Base-by-base conservation (phyloP, 139 green algal species). In the Auxenochlorella pyrenoidosa region DNA sequence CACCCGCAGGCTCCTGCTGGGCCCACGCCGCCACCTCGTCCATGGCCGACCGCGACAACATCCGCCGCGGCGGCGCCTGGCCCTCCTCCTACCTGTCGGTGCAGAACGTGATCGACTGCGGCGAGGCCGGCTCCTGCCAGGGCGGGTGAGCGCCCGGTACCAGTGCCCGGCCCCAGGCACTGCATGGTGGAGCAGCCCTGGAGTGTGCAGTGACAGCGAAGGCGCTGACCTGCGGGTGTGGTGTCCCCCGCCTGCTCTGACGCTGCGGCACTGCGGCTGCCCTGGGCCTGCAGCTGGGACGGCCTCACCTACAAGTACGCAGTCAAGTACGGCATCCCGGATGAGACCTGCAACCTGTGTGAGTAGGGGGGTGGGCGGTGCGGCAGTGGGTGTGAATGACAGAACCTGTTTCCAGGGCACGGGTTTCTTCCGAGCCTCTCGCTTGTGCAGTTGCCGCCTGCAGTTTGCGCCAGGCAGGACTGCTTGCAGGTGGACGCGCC, bases 291-390 rank as follows among this genome's bases (percentile, higher is more conserved):
- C 54, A 63, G 91, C 40, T 94, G 89, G 90, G 91, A 94, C 75
- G 71, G 84, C 58, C 54, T 59, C 21, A 93, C 95, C 2, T 96
- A 95, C 76, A 81, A 88, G 75, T 96, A 97, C 65, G 94, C 93
- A 1, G 88, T 87, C 22, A 79, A 86, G 38, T 51, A 90, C 6
- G 94, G 95, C n/a, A 94, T 98, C 44, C 94, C 94, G 41, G 93
- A 96, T 65, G 96, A 99, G 83, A 97, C 94, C 12, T 99, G 97
- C 95, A 96, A 97, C 91, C 92, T 93, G 8, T 99, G 97, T 86
- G 54, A 70, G 75, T 38, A 13, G 54, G 54, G 54, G 15, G 12
- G 12, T 18, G 47, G 47, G 47, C 12, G 47, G 59, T 16, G 59
- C 24, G 59, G 59, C 13, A 16, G n/a, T n/a, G n/a, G n/a, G n/a